These are phyloP conservation scores for Exidia glandulosa DNA, from an alignment of 768 basidiomycete genomes.

Conservation along the genomic window DNA sequence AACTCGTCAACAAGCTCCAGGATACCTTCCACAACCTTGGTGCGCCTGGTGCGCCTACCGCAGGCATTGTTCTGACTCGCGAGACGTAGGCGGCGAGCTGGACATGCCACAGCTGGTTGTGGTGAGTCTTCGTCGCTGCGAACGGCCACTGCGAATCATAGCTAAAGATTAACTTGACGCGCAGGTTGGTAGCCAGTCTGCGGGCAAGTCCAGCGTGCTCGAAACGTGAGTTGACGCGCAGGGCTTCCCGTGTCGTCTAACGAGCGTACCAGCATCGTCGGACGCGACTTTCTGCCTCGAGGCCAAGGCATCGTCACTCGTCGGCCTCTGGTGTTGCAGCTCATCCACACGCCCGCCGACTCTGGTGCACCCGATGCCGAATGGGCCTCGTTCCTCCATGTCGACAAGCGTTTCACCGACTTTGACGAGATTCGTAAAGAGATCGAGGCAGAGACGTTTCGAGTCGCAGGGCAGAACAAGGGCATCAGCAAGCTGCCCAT, in stretches of 20 bases:
- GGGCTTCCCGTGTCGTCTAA: background rate
- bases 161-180: background rate
- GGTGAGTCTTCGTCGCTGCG: constrained; percentile 34
- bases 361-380: constrained; percentile 42
- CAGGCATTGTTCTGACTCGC: background rate
- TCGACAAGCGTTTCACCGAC: constrained; percentile 95
- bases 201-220: constrained; percentile 91
- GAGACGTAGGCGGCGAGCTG: constrained; percentile 61
- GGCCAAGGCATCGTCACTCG: constrained; percentile 94
- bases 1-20: constrained; percentile 90
- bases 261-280: constrained; percentile 65
- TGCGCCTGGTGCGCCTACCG: constrained; percentile 24
- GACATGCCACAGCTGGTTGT: constrained; percentile 90
- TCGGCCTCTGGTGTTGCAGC: constrained; percentile 87
- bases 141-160: background rate
- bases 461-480: constrained; percentile 98
- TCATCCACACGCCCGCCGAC: constrained; percentile 75
- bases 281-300: constrained; percentile 79
- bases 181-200: constrained; percentile 92
- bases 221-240: constrained; percentile 61
- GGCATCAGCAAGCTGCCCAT: constrained; percentile 95
- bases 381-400: constrained; percentile 96
- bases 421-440: constrained; percentile 89
- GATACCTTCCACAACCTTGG: constrained; percentile 85
- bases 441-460: constrained; percentile 95